These are phyloP conservation scores for Naganishia onofrii DNA, from an alignment of 768 basidiomycete species.

Conservation along the genomic window DNA sequence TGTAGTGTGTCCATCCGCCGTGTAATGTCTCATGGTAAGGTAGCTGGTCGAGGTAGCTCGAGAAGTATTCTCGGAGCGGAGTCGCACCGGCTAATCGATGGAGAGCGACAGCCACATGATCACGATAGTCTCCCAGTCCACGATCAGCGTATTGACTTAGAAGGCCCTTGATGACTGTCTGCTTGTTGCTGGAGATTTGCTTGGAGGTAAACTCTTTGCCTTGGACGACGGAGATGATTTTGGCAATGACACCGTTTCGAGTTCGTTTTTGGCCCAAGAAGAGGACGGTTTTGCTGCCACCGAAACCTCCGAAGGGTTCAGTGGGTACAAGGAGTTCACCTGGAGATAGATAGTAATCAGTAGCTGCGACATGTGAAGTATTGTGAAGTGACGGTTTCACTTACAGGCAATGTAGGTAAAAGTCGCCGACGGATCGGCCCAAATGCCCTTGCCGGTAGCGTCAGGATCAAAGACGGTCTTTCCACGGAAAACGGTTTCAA, in stretches of 20 bases:
- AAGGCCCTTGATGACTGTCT: background rate
- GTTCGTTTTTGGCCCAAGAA: background rate
- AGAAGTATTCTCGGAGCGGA: background rate
- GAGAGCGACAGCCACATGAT: background rate
- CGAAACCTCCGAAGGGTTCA: background rate
- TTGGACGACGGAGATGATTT: background rate
- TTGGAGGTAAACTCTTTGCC: background rate
- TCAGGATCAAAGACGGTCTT: background rate
- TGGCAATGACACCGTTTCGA: constrained; percentile 1
- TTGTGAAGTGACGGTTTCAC: too few relatives aligned
- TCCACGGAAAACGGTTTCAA: background rate
- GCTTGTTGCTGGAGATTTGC: constrained; percentile 8
- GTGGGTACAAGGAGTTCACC: constrained; percentile 5
- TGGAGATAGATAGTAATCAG: background rate
- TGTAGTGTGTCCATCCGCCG: too few relatives aligned
- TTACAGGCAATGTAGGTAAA: constrained; percentile 12
- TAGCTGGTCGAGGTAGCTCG: too few relatives aligned
- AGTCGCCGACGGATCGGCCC: background rate
- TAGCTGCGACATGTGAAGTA: too few relatives aligned
- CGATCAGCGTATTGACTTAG: background rate
- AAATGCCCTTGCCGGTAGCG: background rate
- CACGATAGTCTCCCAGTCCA: background rate
- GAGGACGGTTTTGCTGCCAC: background rate
- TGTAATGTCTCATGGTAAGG: too few relatives aligned
- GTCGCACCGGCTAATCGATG: background rate